phyloP scores from a whole-genome alignment of 73 alveolate genomes.

The Paramecium sexaurelia region DNA sequence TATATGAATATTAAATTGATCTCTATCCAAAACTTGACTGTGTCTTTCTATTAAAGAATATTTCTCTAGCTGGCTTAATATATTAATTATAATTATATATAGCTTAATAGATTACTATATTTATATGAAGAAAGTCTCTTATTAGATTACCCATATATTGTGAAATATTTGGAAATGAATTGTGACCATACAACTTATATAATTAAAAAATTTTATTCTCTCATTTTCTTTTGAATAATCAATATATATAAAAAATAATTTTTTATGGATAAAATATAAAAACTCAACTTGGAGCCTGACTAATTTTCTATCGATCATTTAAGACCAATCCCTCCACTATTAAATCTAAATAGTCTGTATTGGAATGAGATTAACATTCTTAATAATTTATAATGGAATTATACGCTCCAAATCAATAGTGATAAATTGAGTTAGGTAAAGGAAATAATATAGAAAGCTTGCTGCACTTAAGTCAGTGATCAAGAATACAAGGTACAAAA shows the following conservation, averaged over 20 bases:
- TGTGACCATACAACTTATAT: too few relatives aligned
- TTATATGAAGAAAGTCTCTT: too few relatives aligned
- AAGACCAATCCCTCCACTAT: background rate
- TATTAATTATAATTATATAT: too few relatives aligned
- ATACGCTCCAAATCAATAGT: slow-evolving; percentile 5
- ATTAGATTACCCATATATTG: too few relatives aligned
- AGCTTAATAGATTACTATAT: too few relatives aligned
- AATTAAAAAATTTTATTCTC: too few relatives aligned
- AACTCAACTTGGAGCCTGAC: background rate
- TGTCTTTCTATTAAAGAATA: too few relatives aligned
- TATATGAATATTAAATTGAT: too few relatives aligned
- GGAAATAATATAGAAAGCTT: slow-evolving; percentile 31
- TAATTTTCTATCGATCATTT: background rate
- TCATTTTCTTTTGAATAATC: too few relatives aligned
- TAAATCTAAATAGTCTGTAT: background rate
- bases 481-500: background rate
- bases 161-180: too few relatives aligned
- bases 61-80: too few relatives aligned
- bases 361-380: background rate
- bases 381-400: slow-evolving; percentile 7
- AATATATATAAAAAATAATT: background rate
- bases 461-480: background rate
- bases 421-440: slow-evolving; percentile 23
- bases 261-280: background rate
- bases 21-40: too few relatives aligned